Evolutionary conservation across 345 rosid species (phyloP).

Genomic region (Conringia planisiliqua): DNA sequence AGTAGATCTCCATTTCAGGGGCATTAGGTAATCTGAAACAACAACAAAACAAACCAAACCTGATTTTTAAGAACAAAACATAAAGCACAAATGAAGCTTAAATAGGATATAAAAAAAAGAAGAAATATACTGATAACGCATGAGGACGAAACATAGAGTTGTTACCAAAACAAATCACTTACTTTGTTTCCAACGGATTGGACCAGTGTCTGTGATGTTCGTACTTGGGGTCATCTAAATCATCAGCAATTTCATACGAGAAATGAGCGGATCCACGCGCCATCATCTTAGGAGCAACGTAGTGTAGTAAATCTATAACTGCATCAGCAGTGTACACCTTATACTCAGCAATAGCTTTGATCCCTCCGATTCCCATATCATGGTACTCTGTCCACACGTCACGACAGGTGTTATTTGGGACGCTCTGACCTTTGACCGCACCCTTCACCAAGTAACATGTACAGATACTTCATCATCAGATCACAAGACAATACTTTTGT

Average conservation of each 20-base stretch:
- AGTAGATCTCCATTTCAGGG: constrained; percentile 86
- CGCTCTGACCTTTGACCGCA: constrained; percentile 68
- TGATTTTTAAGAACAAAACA: not conserved
- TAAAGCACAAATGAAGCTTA: not conserved
- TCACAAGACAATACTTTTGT: not conserved
- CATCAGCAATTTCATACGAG: constrained; percentile 90
- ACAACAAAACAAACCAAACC: constrained; percentile 22
- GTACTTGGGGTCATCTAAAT: constrained; percentile 86
- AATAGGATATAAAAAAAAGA: not conserved
- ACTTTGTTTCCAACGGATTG: constrained; percentile 91
- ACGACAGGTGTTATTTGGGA: constrained; percentile 63
- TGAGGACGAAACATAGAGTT: not conserved
- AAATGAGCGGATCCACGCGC: constrained; percentile 80
- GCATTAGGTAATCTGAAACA: constrained; percentile 86
- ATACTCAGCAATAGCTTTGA: constrained; percentile 76
- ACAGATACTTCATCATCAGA: not conserved
- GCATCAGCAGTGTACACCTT: constrained; percentile 75
- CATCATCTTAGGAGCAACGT: constrained; percentile 96
- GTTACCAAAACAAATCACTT: constrained; percentile 33
- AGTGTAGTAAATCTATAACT: constrained; percentile 62
- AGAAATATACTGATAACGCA: not conserved
- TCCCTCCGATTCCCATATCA: constrained; percentile 85
- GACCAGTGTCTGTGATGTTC: constrained; percentile 86
- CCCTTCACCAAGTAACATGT: constrained; percentile 46
- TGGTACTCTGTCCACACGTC: constrained; percentile 97